These are phyloP conservation scores for Yamadazyma paraphyllophila DNA, from an alignment of 805 yeast genomes.

Conservation along the genomic window DNA sequence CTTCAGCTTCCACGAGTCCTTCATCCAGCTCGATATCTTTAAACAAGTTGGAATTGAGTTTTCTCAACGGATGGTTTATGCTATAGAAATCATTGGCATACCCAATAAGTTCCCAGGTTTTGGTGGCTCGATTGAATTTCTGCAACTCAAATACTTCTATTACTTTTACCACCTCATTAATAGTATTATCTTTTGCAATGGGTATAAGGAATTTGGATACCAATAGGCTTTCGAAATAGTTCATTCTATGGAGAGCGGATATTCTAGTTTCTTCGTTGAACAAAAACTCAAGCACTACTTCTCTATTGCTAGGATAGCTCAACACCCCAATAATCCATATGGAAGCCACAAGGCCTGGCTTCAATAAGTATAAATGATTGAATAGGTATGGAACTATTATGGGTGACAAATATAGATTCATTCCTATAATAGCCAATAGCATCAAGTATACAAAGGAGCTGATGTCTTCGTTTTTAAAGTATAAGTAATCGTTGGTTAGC, in stretches of 20 bases:
- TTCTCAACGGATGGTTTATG: constrained; percentile 35
- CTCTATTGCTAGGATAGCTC: constrained; percentile 57
- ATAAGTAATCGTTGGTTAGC: constrained; percentile 55
- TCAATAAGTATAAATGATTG: constrained; percentile 26
- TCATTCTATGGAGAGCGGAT: constrained; percentile 45
- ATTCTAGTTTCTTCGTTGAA: constrained; percentile 67
- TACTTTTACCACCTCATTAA: constrained; percentile 29
- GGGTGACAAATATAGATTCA: constrained; percentile 27
- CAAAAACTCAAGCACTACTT: constrained; percentile 42
- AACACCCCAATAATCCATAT: constrained; percentile 49
- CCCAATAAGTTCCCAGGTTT: constrained; percentile 65
- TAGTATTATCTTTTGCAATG: constrained; percentile 13
- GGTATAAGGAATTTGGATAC: constrained; percentile 14
- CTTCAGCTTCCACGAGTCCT: constrained; percentile 17
- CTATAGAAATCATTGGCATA: constrained; percentile 56
- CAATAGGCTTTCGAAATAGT: constrained; percentile 45
- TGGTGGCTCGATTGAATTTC: constrained; percentile 42
- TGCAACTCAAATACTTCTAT: constrained; percentile 73
- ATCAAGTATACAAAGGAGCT: constrained; percentile 52
- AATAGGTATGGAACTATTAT: constrained; percentile 29
- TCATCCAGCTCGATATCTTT: constrained; percentile 16
- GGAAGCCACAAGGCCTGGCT: constrained; percentile 24
- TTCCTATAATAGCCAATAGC: constrained; percentile 23
- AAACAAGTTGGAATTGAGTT: constrained; percentile 14
- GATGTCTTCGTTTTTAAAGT: constrained; percentile 59